Percentiles rank a stretch among this genome's conserved stretches.
phyloP scores from a whole-genome alignment of 78 protist species.

The Guillardia theta region DNA sequence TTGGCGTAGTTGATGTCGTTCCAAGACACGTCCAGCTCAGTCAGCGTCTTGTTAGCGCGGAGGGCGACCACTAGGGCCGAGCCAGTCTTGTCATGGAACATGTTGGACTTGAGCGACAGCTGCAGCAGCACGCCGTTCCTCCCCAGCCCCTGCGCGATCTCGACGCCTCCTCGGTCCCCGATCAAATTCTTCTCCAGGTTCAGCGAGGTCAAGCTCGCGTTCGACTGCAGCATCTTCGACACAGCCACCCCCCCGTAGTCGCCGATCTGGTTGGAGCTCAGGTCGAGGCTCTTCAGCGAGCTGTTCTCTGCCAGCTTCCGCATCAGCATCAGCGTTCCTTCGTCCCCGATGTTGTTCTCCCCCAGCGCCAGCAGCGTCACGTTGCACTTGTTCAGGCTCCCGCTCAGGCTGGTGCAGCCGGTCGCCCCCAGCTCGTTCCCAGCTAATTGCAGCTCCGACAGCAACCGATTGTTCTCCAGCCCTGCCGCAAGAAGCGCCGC shows the following conservation, averaged over 20 bases:
- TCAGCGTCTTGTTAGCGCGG: not conserved
- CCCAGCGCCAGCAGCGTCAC: not conserved
- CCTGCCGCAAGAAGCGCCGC: not conserved
- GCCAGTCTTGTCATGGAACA: not conserved
- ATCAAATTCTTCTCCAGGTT: not conserved
- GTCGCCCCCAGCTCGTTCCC: not conserved
- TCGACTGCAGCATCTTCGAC: not conserved
- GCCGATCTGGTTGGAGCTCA: not conserved
- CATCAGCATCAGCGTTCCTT: not conserved
- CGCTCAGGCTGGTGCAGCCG: not conserved
- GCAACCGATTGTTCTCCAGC: too few species aligned
- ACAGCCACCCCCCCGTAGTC: not conserved
- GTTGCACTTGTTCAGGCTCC: not conserved
- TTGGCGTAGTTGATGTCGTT: conserved; percentile 15
- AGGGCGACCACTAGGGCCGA: not conserved
- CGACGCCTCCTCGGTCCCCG: not conserved
- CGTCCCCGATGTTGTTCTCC: not conserved
- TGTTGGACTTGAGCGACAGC: not conserved
- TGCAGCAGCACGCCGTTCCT: not conserved
- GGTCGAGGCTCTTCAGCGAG: not conserved
- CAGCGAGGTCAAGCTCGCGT: not conserved
- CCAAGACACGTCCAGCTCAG: not conserved
- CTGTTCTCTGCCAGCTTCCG: not conserved
- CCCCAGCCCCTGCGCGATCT: not conserved
- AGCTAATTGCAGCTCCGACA: not conserved